A percentile compares a stretch with the other conserved stretches of the same genome.
These are phyloP conservation scores for Phytophthora citricola DNA, from an alignment of 352 stramenopile species.

Conservation along the genomic window DNA sequence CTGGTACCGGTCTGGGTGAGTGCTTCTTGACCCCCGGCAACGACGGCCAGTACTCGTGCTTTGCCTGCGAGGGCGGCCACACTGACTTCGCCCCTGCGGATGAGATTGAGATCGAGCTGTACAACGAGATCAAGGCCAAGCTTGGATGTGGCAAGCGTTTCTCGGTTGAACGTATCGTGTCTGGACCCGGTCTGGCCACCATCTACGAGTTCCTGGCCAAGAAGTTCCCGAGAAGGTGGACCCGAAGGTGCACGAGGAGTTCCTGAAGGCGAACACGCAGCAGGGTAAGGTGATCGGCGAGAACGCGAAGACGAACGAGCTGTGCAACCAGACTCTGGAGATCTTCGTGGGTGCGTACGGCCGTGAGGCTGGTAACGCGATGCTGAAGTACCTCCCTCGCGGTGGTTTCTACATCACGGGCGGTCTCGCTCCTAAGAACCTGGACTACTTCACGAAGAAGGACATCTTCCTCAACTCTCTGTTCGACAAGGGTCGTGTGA, in stretches of 20 bases:
- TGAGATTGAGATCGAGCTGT: conserved; percentile 87
- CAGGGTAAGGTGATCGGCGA: conserved; percentile 85
- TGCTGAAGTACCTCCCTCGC: conserved; percentile 95
- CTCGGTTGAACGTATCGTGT: conserved; percentile 96
- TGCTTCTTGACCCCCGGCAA: conserved; percentile 93
- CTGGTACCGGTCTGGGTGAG: conserved; percentile 96
- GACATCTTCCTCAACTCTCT: conserved; percentile 77
- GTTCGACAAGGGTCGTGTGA: conserved; percentile 90
- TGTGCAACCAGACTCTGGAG: conserved; percentile 90
- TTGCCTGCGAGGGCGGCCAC: conserved; percentile 94
- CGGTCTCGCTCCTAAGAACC: conserved; percentile 96
- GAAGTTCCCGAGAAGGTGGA: conserved; percentile 91
- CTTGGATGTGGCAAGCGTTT: conserved; percentile 87
- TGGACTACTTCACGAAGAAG: conserved; percentile 91
- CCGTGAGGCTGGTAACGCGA: conserved; percentile 92
- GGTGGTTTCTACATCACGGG: conserved; percentile 97
- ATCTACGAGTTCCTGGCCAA: conserved; percentile 96
- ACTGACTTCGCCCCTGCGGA: conserved; percentile 93
- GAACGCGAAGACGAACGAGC: conserved; percentile 82
- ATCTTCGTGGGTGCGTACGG: conserved; percentile 97
- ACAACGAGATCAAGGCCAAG: conserved; percentile 75
- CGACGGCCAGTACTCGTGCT: conserved; percentile 90
- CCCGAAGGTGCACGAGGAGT: conserved; percentile 72
- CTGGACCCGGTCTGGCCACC: conserved; percentile 95
- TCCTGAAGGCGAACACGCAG: conserved; percentile 58